These are phyloP conservation scores for Saururus chinensis DNA, from an alignment of 164 flowering plant genomes.

Conservation along the genomic window DNA sequence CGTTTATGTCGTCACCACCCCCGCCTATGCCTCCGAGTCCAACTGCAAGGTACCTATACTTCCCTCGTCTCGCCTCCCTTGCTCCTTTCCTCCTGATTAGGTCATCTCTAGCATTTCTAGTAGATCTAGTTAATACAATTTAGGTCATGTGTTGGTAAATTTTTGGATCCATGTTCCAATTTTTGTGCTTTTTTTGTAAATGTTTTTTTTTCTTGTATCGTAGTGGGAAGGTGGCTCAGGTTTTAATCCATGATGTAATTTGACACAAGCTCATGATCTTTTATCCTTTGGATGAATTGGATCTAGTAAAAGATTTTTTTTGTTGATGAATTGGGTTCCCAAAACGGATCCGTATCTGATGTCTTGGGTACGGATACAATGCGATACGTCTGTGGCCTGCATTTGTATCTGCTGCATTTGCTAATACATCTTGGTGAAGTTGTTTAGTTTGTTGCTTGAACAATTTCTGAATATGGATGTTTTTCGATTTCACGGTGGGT, in stretches of 20 bases:
- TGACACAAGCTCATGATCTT: not conserved
- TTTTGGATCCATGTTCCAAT: not conserved
- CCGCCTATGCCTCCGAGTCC: conserved; percentile 42
- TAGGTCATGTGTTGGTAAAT: not conserved
- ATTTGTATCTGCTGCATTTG: too few species aligned
- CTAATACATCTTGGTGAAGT: too few species aligned
- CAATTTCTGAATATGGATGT: too few species aligned
- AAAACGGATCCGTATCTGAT: too few species aligned
- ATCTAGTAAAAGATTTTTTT: not conserved
- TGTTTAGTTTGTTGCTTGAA: too few species aligned
- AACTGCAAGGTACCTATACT: conserved; percentile 50
- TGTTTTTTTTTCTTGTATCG: too few species aligned
- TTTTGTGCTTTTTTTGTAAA: not conserved
- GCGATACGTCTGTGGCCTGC: too few species aligned
- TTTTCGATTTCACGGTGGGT: too few species aligned
- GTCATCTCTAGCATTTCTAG: too few species aligned
- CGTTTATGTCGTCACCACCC: conserved; percentile 17
- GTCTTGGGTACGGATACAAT: too few species aligned
- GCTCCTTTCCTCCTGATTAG: not conserved
- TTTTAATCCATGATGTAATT: too few species aligned
- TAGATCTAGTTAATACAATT: not conserved
- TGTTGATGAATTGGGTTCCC: not conserved
- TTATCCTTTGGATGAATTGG: not conserved
- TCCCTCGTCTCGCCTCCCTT: not conserved
- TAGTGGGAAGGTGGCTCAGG: not conserved